Conservation (phyloP, 352 stramenopile species). For the Saprolegnia parasitica region DNA sequence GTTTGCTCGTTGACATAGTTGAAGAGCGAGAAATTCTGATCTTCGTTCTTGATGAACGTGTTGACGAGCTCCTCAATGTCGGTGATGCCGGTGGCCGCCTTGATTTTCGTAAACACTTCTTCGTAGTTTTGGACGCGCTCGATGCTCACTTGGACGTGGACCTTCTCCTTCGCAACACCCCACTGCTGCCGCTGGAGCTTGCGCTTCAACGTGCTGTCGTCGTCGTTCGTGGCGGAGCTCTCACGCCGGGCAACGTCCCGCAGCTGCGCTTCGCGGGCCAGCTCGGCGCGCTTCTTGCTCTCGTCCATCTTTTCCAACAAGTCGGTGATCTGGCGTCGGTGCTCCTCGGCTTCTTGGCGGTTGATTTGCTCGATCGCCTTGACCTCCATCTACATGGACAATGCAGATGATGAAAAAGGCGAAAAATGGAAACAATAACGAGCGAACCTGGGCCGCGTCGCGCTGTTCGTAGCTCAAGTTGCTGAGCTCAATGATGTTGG, state of each 20-base stretch:
- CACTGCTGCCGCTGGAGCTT: constrained; percentile 75
- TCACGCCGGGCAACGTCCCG: constrained; percentile 26
- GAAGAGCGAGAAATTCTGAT: constrained; percentile 96
- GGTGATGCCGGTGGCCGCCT: constrained; percentile 86
- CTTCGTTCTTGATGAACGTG: constrained; percentile 94
- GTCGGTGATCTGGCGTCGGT: constrained; percentile 51
- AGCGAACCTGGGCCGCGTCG: constrained; percentile 81
- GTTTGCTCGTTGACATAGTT: constrained; percentile 94
- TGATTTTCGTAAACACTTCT: constrained; percentile 94
- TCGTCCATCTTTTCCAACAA: constrained; percentile 62
- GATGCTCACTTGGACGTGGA: constrained; percentile 82
- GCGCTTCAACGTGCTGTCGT: constrained; percentile 65
- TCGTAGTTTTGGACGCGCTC: constrained; percentile 93
- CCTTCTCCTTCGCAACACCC: constrained; percentile 81
- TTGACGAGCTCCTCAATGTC: constrained; percentile 90
- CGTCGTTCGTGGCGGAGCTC: constrained; percentile 49
- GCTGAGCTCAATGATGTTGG: constrained; percentile 91
- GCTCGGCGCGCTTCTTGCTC: constrained; percentile 41
- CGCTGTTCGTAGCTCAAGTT: constrained; percentile 94
- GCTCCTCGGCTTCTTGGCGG: constrained; percentile 67
- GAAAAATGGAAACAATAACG: not conserved
- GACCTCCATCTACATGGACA: constrained; percentile 77
- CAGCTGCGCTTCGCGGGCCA: constrained; percentile 22
- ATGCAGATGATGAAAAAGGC: no score
- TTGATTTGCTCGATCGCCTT: constrained; percentile 90